Evolutionary conservation across 1,139 yeast species (phyloP), one percentile per base, ranked within the genome.

Genomic region (Hemisphaericaspora lyxosophila): DNA sequence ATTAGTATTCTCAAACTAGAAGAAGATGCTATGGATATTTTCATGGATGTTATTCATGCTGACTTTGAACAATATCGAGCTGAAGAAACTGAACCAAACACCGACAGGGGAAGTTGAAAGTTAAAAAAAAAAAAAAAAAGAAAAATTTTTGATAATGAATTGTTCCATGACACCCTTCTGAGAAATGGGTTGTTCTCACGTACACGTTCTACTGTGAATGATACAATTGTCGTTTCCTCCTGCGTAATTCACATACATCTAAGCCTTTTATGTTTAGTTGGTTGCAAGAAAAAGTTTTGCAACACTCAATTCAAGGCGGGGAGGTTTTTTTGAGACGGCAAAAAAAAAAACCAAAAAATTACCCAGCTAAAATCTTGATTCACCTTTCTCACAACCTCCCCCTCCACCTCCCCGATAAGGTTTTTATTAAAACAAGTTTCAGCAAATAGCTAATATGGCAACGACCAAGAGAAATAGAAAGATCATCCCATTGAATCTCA

Each of bases 101-200:
- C 49, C 42, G 54, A 69, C 44, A 57, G 11, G 81, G 53, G 73
- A 65, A 38, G 77, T 75, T 30, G 63, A 62, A 47, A 75, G 75
- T 34, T 67, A 61, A 46, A 73, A 67, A 27, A 64, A 48, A 22
- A 9, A 9, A 9, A n/a, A n/a, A n/a, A n/a, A n/a, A n/a, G n/a
- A n/a, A n/a, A n/a, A n/a, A n/a, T n/a, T n/a, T n/a, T n/a, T 43
- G 64, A 68, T 49, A 49, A 53, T 38, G 59, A 53, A 44, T 79
- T 84, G 84, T 70, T 69, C 51, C 80, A 80, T 51, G 80, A 80
- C 24, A 77, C 63, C 43, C 64, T 66, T 45, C 49, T 80, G 41
- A 83, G 85, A 31, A 23, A 20, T 31, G 18, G 17, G 13, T 31
- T 24, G 19, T 20, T 31, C 15, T 20, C 14, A n/a, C 14, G 7